These are phyloP conservation scores for Rosa persica DNA, from an alignment of 306 rosid genomes.

Conservation along the genomic window DNA sequence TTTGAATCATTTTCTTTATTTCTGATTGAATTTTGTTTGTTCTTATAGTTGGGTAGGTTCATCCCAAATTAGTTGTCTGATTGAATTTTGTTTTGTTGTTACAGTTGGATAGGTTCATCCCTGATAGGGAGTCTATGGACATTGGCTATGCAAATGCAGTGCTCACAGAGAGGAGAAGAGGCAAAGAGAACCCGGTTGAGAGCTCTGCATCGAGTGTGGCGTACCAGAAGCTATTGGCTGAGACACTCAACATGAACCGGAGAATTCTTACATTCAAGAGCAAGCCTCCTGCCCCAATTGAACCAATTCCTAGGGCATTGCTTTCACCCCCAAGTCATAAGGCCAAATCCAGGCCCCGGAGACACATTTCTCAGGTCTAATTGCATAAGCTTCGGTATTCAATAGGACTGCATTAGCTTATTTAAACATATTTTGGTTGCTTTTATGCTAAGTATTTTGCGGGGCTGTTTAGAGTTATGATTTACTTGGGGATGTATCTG, in stretches of 20 bases:
- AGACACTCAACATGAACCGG: constrained; percentile 49
- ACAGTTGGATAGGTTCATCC: constrained; percentile 20
- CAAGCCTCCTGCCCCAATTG: constrained; percentile 43
- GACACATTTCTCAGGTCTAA: constrained; percentile 53
- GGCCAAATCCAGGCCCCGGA: constrained; percentile 37
- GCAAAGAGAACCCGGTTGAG: constrained; percentile 32
- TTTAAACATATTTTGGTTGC: not conserved
- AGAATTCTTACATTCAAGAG: constrained; percentile 65
- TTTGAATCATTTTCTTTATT: not conserved
- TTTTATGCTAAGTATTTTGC: not conserved
- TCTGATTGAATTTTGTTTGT: not conserved
- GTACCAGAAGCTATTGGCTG: constrained; percentile 42
- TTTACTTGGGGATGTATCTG: not conserved
- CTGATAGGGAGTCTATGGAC: constrained; percentile 53
- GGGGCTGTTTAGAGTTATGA: not conserved
- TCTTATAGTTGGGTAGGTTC: not conserved
- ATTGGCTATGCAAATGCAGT: constrained; percentile 48
- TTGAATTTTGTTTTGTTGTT: not conserved
- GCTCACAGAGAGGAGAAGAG: constrained; percentile 41
- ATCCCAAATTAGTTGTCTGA: not conserved
- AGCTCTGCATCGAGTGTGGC: constrained; percentile 38
- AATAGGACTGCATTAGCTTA: not conserved
- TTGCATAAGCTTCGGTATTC: not conserved
- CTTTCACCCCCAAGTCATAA: constrained; percentile 31
- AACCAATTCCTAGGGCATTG: constrained; percentile 33